Conservation (phyloP, 2,329 filamentous ascomycete genomes). For the Calonectria leucothoes region DNA sequence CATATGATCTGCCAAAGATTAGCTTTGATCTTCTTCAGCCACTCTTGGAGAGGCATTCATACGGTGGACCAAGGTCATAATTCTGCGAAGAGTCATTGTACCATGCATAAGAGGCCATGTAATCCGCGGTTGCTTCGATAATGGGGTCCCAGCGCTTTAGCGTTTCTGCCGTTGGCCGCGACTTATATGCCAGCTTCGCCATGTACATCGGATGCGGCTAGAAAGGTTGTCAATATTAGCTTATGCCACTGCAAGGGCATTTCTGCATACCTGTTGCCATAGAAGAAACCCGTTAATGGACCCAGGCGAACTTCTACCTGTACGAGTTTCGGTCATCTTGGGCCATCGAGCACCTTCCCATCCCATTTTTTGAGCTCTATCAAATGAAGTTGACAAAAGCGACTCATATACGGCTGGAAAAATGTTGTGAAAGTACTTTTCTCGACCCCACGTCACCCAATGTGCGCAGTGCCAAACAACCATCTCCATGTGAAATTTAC, state of each 20-base stretch:
- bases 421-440: conserved; percentile 49
- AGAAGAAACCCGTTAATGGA: conserved; percentile 71
- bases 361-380: conserved; percentile 53
- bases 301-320: conserved; percentile 52
- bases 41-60: not conserved
- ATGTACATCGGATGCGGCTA: conserved; percentile 69
- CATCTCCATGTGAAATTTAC: conserved; percentile 58
- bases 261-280: conserved; percentile 60
- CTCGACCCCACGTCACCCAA: conserved; percentile 54
- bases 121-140: conserved; percentile 64
- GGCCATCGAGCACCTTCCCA: conserved; percentile 58
- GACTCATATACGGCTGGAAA: conserved; percentile 57
- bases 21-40: not conserved
- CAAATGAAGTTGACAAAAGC: conserved; percentile 54
- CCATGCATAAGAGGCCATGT: conserved; percentile 69
- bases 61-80: conserved; percentile 62
- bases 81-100: conserved; percentile 61
- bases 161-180: conserved; percentile 46
- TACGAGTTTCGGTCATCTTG: conserved; percentile 48
- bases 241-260: not conserved
- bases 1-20: conserved; percentile 46
- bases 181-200: conserved; percentile 59
- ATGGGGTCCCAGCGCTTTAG: conserved; percentile 65
- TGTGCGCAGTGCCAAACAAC: conserved; percentile 55
- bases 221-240: not conserved